phyloP scores from a whole-genome alignment of 2,329 filamentous ascomycete species.

The Aspergillus caelatus region DNA sequence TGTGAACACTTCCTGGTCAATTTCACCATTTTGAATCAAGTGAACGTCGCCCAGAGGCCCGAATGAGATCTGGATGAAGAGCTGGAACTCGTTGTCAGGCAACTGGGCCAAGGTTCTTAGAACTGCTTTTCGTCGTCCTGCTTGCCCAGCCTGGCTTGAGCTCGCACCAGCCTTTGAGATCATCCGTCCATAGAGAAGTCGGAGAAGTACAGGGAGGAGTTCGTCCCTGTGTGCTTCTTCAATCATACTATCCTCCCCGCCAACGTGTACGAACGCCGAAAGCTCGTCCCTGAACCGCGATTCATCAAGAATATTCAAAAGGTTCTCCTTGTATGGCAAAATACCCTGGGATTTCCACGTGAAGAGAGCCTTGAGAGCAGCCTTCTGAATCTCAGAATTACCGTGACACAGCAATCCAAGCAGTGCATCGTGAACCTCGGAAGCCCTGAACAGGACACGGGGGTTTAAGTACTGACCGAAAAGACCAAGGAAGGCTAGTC shows the following conservation, averaged over 20 bases:
- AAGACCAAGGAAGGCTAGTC: conserved; percentile 78
- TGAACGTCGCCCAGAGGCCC: conserved; percentile 67
- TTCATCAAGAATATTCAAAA: conserved; percentile 87
- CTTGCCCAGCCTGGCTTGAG: conserved; percentile 78
- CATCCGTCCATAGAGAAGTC: conserved; percentile 85
- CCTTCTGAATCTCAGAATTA: conserved; percentile 85
- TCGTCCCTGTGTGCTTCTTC: conserved; percentile 70
- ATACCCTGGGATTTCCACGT: conserved; percentile 84
- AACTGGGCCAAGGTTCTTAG: conserved; percentile 81
- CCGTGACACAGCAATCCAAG: conserved; percentile 80
- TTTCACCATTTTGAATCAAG: conserved; percentile 55
- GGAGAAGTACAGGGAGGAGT: conserved; percentile 82
- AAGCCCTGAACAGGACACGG: conserved; percentile 74
- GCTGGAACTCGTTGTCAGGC: conserved; percentile 70
- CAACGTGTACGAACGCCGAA: conserved; percentile 80
- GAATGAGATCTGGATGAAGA: conserved; percentile 81
- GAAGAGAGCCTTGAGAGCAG: conserved; percentile 79
- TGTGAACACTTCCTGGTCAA: conserved; percentile 58
- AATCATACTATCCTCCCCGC: conserved; percentile 66
- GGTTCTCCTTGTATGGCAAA: conserved; percentile 77
- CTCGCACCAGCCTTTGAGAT: conserved; percentile 78
- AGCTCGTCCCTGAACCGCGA: conserved; percentile 90
- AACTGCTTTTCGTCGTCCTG: conserved; percentile 72
- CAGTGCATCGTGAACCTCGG: conserved; percentile 75
- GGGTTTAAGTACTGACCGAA: conserved; percentile 88